Conservation (phyloP, 129 eudicot species). For the Logfia minima region DNA sequence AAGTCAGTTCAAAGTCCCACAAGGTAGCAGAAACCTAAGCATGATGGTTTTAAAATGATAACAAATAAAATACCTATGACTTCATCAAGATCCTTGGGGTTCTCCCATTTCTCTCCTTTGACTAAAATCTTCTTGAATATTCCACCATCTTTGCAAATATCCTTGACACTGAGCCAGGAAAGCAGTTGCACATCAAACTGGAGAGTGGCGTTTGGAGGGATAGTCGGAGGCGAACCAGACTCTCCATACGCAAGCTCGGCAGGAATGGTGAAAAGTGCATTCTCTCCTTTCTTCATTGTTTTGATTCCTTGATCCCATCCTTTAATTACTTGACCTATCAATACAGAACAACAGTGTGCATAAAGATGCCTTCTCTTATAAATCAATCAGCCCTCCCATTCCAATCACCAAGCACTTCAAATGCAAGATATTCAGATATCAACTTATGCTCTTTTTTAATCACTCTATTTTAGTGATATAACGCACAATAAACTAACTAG, state of each 20-base stretch:
- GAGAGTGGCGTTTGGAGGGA: conserved; percentile 86
- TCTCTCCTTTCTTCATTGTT: conserved; percentile 98
- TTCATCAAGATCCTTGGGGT: conserved; percentile 94
- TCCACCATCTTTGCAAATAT: conserved; percentile 98
- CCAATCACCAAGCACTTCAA: not conserved
- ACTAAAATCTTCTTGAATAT: conserved; percentile 72
- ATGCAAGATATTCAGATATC: not conserved
- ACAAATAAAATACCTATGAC: conserved; percentile 57
- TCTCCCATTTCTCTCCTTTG: conserved; percentile 96
- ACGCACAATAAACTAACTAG: not conserved
- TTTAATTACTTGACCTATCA: conserved; percentile 86
- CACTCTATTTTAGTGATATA: not conserved
- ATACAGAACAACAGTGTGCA: not conserved
- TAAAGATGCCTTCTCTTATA: not conserved
- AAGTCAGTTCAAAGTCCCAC: not conserved
- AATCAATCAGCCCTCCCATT: not conserved
- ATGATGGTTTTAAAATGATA: not conserved
- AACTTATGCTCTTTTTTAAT: not conserved
- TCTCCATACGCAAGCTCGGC: conserved; percentile 90
- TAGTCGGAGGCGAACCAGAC: conserved; percentile 91
- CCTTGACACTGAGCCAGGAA: conserved; percentile 86
- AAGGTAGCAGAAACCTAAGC: not conserved
- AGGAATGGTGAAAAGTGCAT: conserved; percentile 89
- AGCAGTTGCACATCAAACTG: conserved; percentile 88
- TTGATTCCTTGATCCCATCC: conserved; percentile 99